Evolutionary conservation across 1,284 basidiomycete genomes (phyloP), one percentile per base, ranked within the genome.

Genomic region (Bothia castanella): DNA sequence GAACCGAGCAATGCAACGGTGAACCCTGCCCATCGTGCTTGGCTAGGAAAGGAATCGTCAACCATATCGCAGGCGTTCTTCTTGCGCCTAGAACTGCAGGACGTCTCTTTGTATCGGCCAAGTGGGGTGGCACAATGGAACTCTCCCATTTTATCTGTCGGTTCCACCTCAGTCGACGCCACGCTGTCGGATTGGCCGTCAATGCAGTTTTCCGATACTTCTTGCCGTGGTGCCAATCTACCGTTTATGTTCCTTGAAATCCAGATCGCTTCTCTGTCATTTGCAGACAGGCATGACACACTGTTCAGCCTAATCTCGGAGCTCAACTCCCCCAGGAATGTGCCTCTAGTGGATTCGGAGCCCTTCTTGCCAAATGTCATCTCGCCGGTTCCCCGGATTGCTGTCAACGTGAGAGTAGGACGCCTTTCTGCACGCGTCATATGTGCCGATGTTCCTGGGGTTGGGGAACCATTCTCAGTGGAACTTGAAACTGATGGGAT

Each of bases 121-220:
- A 51, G 39, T 20, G 20, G 42, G 23, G 29, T 31, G 25, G 38
- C 48, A 13, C 52, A 42, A 32, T 49, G 42, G 19, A 52, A 68
- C 32, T 62, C 75, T 43, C 76, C 73, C 5, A 58, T 87, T 27
- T 52, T 80, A 42, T 72, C 69, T 20, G 50, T 83, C n/a, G 72
- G 74, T 14, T 62, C 66, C 3, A 55, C 78, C 25, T 61, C 72
- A 32, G 55, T 80, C 20, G 68, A 78, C 37, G 61, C 72, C 3
- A 63, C 87, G 23, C 61, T 74, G 17, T 77, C 77, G 4, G 78
- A 83, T 61, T 87, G 83, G 83, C 80, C 82, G 10, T 64, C 73
- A 27, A 67, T 66, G 27, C 16, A 58, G 17, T 39, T 55, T 8
- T 16, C 44, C 5, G 65, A 72, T n/a, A 65, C 27, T 42, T 34